Evolutionary conservation across 768 basidiomycete genomes (phyloP), one percentile per base, ranked within the genome.

Genomic region (Piloderma croceum): DNA sequence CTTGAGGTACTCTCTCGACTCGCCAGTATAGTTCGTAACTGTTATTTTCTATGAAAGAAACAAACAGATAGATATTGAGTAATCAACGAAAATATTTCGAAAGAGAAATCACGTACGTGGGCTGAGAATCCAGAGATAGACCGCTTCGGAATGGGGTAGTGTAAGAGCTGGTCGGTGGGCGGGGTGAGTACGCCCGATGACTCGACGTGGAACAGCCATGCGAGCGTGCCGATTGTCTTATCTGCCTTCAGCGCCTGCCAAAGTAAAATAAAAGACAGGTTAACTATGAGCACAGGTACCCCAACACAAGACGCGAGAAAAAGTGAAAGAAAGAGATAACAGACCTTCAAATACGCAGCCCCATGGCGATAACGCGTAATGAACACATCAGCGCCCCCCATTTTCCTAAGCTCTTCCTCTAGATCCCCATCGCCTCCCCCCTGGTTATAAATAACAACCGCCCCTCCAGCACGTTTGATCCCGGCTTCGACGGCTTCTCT

Each of bases 11-110:
- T 94, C 91, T 3, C 91, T 73, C 5, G 86, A 74, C 25, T 82
- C 79, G 3, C 92, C 91, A 0, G 87, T 85, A 56, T 92, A 94
- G 54, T 93, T 93, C 0, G 90, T 90, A 2, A 94, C 70, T 0
- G 90, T 87, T 40, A 94, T 80, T 48, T 77, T 70, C 86, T 90
- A 45, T 2, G 36, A 38, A 45, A 19, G 11, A 21, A n/a, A n/a
- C n/a, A n/a, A n/a, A n/a, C n/a, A n/a, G n/a, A n/a, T n/a, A n/a
- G 6, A 3, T 34, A 24, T 21, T 38, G 13, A 38, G 37, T 24
- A 27, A 42, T n/a, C n/a, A n/a, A n/a, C n/a, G n/a, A n/a, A n/a
- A n/a, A 20, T 24, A 17, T 3, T 39, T 7, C 36, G 40, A 3
- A 38, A 47, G 23, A 44, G 21, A 32, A 34, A 43, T 36, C 39